Base-by-base conservation (phyloP, 2,329 filamentous ascomycete species). In the Didymella glomerata region DNA sequence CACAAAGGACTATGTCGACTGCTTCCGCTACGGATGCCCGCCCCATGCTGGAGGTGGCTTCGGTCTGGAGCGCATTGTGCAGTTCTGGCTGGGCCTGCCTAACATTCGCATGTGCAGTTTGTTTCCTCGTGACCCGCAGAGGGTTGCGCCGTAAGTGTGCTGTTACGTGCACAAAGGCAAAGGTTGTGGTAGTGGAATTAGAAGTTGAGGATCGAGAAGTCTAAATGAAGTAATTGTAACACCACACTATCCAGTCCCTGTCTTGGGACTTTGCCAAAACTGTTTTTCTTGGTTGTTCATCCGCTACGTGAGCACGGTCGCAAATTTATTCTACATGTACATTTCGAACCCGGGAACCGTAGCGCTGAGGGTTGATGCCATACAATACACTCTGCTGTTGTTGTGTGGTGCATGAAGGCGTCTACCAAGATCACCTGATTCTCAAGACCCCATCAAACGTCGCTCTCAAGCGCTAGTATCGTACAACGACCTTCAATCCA, bases 41-140 rank as follows among this genome's bases (percentile, higher is more conserved):
- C 86, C 85, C 27, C 87, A 89, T 75, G 87, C 83, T 8, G 87
- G 87, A 69, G 87, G 86, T 73, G 87, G 87, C 41, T 81, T 89
- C 63, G 87, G 87, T 14, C 72, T 89, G 73, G 88, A 90, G 79
- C 79, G 87, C 32, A 88, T 89, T 68, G 86, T 89, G 57, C 86
- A 86, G 80, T 85, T 88, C 73, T 89, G 86, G 82, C 75, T 89
- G 65, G 87, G 86, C 13, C 72, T 89, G 73, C 85, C 85, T 20
- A 88, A 89, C 66, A 84, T 89, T 48, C 76, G 87, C 34, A 77
- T 88, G 75, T 83, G 84, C 30, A 86, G 85, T 66, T 70, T 88
- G 70, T 89, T 89, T 78, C 87, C 87, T 28, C 80, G 87, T 63
- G 87, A 89, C 73, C 87, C 87, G 9, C 81, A 84, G 73, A 81